phyloP scores from a whole-genome alignment of 139 green algal species.

The Gonium pectorale region DNA sequence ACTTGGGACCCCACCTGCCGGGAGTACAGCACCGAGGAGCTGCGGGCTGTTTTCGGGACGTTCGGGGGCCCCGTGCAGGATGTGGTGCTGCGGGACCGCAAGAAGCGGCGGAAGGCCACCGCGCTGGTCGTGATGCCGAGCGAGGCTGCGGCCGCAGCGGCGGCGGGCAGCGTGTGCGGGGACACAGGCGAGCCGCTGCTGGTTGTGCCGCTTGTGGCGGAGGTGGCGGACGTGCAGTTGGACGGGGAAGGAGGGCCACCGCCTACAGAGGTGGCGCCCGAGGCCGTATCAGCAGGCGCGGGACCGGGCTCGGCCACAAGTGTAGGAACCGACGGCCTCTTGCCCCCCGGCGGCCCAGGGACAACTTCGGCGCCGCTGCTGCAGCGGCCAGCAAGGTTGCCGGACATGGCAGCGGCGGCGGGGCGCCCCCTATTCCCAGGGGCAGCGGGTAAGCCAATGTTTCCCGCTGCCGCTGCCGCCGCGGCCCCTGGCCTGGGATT shows the following conservation, averaged over 20 bases:
- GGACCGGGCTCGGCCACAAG: too few species aligned
- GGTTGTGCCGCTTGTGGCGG: conserved; percentile 32
- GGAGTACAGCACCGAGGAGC: conserved; percentile 50
- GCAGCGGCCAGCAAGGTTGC: conserved; percentile 27
- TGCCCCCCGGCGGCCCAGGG: neutral
- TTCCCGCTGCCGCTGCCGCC: neutral
- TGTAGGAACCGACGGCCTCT: neutral
- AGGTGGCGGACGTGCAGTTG: neutral
- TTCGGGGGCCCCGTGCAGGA: conserved; percentile 33
- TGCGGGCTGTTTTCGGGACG: conserved; percentile 38
- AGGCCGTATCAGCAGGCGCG: too few species aligned
- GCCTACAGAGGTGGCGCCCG: too few species aligned
- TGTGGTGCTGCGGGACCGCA: conserved; percentile 28
- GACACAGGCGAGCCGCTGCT: conserved; percentile 46
- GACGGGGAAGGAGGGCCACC: too few species aligned
- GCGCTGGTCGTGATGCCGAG: conserved; percentile 53
- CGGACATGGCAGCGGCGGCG: neutral
- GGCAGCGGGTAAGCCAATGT: neutral
- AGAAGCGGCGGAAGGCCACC: conserved; percentile 45
- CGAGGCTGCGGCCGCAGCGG: conserved; percentile 12
- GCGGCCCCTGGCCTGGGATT: neutral
- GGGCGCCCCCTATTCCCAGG: conserved; percentile 23
- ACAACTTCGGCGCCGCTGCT: neutral
- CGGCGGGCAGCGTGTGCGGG: conserved; percentile 40
- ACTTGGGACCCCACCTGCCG: conserved; percentile 47